These are phyloP conservation scores for Leccinum solheimii DNA, from an alignment of 1,284 basidiomycete genomes.

Conservation along the genomic window DNA sequence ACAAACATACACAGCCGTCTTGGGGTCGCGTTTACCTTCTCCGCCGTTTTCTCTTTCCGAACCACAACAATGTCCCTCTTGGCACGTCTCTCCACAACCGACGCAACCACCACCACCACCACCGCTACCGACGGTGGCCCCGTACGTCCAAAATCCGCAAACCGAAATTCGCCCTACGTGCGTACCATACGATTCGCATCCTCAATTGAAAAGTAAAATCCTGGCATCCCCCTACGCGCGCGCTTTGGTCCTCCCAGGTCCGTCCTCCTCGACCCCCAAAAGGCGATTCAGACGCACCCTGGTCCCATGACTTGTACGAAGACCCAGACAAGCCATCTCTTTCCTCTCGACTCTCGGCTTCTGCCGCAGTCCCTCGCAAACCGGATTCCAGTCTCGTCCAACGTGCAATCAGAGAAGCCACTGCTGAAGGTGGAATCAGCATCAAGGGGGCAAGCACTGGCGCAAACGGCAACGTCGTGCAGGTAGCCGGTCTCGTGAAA, in stretches of 20 bases:
- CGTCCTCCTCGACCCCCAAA: constrained; percentile 50
- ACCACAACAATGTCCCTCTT: constrained; percentile 50
- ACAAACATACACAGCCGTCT: constrained; percentile 26
- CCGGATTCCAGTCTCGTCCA: constrained; percentile 48
- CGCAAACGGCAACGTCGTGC: constrained; percentile 66
- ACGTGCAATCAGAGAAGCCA: constrained; percentile 57
- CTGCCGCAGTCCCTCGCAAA: constrained; percentile 39
- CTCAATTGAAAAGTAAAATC: constrained; percentile 17
- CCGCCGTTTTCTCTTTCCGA: constrained; percentile 5
- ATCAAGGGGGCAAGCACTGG: constrained; percentile 72
- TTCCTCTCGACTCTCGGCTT: constrained; percentile 53
- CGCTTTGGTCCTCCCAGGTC: constrained; percentile 19
- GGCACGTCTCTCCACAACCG: constrained; percentile 54
- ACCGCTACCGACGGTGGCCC: constrained; percentile 47
- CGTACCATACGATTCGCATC: constrained; percentile 43
- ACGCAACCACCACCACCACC: constrained; percentile 26
- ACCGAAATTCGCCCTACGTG: constrained; percentile 66
- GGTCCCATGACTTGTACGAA: constrained; percentile 74
- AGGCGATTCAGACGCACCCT: constrained; percentile 63
- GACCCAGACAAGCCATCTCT: constrained; percentile 58
- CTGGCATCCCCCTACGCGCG: background rate
- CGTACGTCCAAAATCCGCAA: constrained; percentile 53
- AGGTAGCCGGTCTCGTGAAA: constrained; percentile 70
- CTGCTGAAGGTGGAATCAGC: constrained; percentile 44
- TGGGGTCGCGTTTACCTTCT: background rate